Evolutionary conservation across 1,284 basidiomycete genomes (phyloP).

Genomic region (Leccinum glutinopallens): DNA sequence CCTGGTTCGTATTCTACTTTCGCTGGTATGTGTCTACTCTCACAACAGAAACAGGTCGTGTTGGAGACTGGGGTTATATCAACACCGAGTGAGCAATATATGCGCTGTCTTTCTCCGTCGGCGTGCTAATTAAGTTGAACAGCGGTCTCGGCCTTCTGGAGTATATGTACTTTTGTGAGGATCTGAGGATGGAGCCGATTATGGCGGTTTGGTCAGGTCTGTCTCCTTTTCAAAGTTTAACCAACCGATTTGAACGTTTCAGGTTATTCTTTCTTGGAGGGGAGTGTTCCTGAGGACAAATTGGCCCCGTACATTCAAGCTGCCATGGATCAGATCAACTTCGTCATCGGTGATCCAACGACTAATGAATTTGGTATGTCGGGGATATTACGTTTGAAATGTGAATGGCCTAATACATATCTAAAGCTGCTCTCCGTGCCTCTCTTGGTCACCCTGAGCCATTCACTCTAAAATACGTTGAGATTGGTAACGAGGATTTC

Average conservation of each 20-base stretch:
- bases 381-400: background rate
- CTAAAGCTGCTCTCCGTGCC: constrained; percentile 59
- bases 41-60: background rate
- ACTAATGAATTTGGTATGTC: constrained; percentile 19
- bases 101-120: background rate
- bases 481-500: constrained; percentile 71
- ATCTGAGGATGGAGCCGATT: constrained; percentile 63
- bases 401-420: background rate
- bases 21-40: background rate
- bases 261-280: constrained; percentile 60
- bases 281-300: constrained; percentile 53
- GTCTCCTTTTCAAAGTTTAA: constrained; percentile 9
- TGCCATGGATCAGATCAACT: constrained; percentile 73
- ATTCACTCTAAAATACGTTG: constrained; percentile 60
- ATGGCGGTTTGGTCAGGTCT: constrained; percentile 73
- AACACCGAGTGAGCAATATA: constrained; percentile 45
- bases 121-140: background rate
- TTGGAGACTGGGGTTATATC: background rate
- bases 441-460: constrained; percentile 64
- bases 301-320: constrained; percentile 66
- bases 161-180: constrained; percentile 67
- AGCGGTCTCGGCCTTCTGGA: constrained; percentile 68
- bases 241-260: constrained; percentile 5
- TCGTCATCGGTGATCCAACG: constrained; percentile 60
- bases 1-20: constrained; percentile 28